Base-by-base conservation (phyloP, 305 asterid species). In the Euphrasia arctica region DNA sequence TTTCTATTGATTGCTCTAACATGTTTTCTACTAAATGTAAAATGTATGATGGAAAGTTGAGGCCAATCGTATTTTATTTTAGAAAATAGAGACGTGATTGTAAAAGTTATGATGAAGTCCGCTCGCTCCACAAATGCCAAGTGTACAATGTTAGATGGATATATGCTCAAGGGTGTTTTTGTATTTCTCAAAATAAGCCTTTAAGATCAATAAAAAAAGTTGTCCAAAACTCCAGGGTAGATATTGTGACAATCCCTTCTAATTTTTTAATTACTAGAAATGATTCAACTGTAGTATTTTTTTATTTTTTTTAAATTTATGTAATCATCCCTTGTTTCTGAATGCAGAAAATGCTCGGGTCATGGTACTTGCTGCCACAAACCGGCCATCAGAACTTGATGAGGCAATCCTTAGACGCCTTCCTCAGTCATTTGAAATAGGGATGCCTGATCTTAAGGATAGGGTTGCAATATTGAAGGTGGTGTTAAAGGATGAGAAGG, bases 301-400 rank as follows among this genome's bases (percentile, higher is more conserved):
- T 8, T 4, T 18, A 18, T 18, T 18, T 18, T 18, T 18, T 18
- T 18, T 18, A 39, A 22, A 31, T 18, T 18, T 18, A 31, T 31
- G 5, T 70, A 52, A 18, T 22, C 22, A 52, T 52, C 32, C 29
- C 32, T 52, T 28, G 28, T 55, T 55, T 54, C 5, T 34, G 12
- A 32, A 0, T 65, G 78, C 77, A 93, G 97, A 82, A 54, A 72
- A 86, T 77, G 92, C 99, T 70, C 82, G 82, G 61, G 96, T 93
- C 66, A 90, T 88, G 97, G 99, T 93, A 62, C 97, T 93, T 6
- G 94, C 96, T 63, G 98, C 98, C 0, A 90, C 98, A 56, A 93
- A 93, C 77, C 96, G 95, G 51, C 98, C 98, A 62, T 93, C 95
- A 18, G 98, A 93, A 70, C 98, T 93, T 41, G 98, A 93, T 77